Evolutionary conservation across 1,284 basidiomycete genomes (phyloP), one percentile per base, ranked within the genome.

Genomic region (Ustilago trichophora): DNA sequence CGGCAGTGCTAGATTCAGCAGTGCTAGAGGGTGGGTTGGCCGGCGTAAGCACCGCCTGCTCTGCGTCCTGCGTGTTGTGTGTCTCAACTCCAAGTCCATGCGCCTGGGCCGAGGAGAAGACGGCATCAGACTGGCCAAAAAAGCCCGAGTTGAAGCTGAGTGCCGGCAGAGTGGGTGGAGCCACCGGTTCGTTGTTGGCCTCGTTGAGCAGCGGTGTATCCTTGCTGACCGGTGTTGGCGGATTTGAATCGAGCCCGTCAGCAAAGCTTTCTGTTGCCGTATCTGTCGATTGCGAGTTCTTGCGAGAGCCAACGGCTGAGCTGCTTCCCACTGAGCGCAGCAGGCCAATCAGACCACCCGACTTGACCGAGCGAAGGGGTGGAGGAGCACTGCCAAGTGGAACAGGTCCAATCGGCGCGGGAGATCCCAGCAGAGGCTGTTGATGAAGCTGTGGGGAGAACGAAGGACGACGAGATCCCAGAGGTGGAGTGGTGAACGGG

Each of bases 211-310:
- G n/a, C 0, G 66, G 59, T 13, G 66, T 59, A 25, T 70, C 62
- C 22, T 70, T 70, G 60, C 67, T 70, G 21, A 65, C 26, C 10
- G 67, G 67, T 13, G 67, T 73, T 6, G 72, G 68, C 9, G 68
- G 65, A 22, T 57, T 44, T 0, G 65, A 62, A 2, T 55, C 37
- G 19, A 35, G 15, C 3, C 29, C 27, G 41, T 48, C 54, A 9
- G 32, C 36, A 22, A 52, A 56, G 46, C 45, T 54, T n/a, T 57
- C 50, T 27, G 43, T 21, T n/a, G 53, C 48, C 10, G 53, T 60
- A 31, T 70, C 56, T n/a, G 38, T 46, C 4, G 62, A 55, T 16
- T 65, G 65, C 13, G 56, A 55, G 33, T 36, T 42, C 18, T 59
- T 58, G 47, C 65, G 49, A n/a, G 55, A 55, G 22, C 50, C 57